Evolutionary conservation across 1,139 yeast species (phyloP).

Genomic region (Taiozyma onychis): DNA sequence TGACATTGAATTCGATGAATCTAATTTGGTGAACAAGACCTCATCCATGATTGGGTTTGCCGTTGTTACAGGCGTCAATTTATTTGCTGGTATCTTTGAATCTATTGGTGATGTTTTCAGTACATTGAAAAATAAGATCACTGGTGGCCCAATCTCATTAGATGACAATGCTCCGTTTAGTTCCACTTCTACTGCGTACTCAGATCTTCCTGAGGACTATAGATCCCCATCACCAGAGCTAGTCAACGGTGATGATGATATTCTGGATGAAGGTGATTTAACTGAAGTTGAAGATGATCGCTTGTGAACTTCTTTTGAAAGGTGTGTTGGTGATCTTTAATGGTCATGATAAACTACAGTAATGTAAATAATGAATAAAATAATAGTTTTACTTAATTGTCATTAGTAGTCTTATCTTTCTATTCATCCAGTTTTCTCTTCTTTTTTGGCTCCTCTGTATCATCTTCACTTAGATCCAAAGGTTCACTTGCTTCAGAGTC

Average conservation of each 20-base stretch:
- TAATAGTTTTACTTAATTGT: neutral
- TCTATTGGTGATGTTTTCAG: slow-evolving; percentile 1
- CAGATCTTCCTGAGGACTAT: slow-evolving; percentile 6
- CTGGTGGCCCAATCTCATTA: slow-evolving; percentile 13
- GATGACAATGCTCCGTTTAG: slow-evolving; percentile 6
- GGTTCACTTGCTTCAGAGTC: slow-evolving; percentile 46
- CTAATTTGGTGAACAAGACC: slow-evolving; percentile 36
- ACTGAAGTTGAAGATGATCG: slow-evolving; percentile 25
- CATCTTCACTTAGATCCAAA: slow-evolving; percentile 42
- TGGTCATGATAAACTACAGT: too few species aligned
- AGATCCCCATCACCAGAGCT: neutral
- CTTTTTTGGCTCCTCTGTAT: slow-evolving; percentile 18
- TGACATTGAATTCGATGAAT: slow-evolving; percentile 54
- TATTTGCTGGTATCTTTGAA: slow-evolving; percentile 1
- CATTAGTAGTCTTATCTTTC: neutral
- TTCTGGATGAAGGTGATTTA: slow-evolving; percentile 22
- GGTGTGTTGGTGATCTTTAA: too few species aligned
- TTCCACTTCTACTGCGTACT: slow-evolving; percentile 7
- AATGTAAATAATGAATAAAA: neutral
- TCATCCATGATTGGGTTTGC: slow-evolving; percentile 18
- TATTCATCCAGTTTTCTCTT: slow-evolving; percentile 11
- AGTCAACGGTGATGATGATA: slow-evolving; percentile 12
- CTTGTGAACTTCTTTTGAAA: neutral
- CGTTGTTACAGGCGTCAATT: slow-evolving; percentile 19
- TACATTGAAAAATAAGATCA: slow-evolving; percentile 5